Evolutionary conservation across 768 basidiomycete genomes (phyloP).

Genomic region (Boletus pseudopeckii): DNA sequence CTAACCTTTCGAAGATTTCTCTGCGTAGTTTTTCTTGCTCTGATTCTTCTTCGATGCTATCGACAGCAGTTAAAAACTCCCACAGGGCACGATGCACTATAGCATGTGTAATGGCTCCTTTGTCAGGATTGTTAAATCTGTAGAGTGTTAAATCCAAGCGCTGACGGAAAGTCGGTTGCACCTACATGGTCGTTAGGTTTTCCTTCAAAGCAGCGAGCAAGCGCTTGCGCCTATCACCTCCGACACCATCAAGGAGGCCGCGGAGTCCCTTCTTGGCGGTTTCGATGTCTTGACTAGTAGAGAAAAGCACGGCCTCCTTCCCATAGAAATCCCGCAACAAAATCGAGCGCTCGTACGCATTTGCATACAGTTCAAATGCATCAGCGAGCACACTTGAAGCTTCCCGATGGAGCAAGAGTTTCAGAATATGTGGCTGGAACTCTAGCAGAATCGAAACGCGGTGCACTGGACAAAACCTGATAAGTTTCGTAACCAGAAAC

Average conservation of each 20-base stretch:
- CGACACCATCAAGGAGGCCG: slow-evolving; percentile 62
- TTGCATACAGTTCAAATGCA: slow-evolving; percentile 83
- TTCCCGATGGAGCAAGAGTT: slow-evolving; percentile 79
- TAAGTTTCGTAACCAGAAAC: slow-evolving; percentile 81
- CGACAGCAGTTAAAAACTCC: slow-evolving; percentile 75
- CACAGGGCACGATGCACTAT: slow-evolving; percentile 84
- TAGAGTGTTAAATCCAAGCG: not conserved
- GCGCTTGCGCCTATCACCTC: slow-evolving; percentile 62
- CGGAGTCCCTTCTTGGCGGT: slow-evolving; percentile 61
- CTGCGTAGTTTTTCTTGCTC: slow-evolving; percentile 72
- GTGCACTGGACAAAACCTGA: slow-evolving; percentile 69
- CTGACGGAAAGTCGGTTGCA: not conserved
- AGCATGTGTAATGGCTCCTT: slow-evolving; percentile 81
- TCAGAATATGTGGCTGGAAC: slow-evolving; percentile 72
- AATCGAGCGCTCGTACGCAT: slow-evolving; percentile 77
- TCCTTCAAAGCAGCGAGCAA: slow-evolving; percentile 69
- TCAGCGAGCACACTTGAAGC: slow-evolving; percentile 83
- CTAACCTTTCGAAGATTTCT: slow-evolving; percentile 80
- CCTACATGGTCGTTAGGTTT: slow-evolving; percentile 72
- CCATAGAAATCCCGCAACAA: slow-evolving; percentile 89
- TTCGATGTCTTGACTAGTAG: slow-evolving; percentile 57
- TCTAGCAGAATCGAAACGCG: slow-evolving; percentile 74
- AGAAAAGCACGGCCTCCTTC: slow-evolving; percentile 78
- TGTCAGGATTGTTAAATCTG: slow-evolving; percentile 91
- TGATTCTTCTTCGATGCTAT: slow-evolving; percentile 51